phyloP scores from a whole-genome alignment of 2,329 filamentous ascomycete genomes.

The Epichloe sibirici region DNA sequence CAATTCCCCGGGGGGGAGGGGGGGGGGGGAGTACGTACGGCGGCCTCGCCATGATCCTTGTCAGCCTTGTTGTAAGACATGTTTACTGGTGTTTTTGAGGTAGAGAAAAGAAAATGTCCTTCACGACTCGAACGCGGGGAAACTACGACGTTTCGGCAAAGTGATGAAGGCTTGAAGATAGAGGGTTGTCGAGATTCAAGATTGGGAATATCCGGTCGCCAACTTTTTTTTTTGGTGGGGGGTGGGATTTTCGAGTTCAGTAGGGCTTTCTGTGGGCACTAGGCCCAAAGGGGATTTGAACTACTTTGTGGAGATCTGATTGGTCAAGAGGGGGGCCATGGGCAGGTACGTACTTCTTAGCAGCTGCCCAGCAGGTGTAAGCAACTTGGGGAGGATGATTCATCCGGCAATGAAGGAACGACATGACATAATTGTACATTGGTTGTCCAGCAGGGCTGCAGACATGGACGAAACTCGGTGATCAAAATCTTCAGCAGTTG shows the following conservation, averaged over 20 bases:
- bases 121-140: conserved; percentile 67
- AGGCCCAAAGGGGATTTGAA: conserved; percentile 5
- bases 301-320: neutral
- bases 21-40: conserved; percentile 40
- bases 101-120: conserved; percentile 26
- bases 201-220: neutral
- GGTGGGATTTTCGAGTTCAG: neutral
- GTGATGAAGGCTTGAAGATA: conserved; percentile 50
- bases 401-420: conserved; percentile 7
- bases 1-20: neutral
- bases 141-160: conserved; percentile 54
- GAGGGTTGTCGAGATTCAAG: neutral
- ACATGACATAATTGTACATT: neutral
- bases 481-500: neutral
- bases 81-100: conserved; percentile 28
- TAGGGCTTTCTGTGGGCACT: conserved; percentile 13
- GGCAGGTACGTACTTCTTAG: conserved; percentile 7
- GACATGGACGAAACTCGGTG: neutral
- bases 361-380: too few relatives aligned
- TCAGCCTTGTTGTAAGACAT: conserved; percentile 96
- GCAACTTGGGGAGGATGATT: conserved; percentile 6
- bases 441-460: neutral
- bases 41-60: conserved; percentile 85
- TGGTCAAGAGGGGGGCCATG: conserved; percentile 3
- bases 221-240: conserved; percentile 11